These are phyloP conservation scores for Suhomyces canberraensis DNA, from an alignment of 805 yeast genomes.

Conservation along the genomic window DNA sequence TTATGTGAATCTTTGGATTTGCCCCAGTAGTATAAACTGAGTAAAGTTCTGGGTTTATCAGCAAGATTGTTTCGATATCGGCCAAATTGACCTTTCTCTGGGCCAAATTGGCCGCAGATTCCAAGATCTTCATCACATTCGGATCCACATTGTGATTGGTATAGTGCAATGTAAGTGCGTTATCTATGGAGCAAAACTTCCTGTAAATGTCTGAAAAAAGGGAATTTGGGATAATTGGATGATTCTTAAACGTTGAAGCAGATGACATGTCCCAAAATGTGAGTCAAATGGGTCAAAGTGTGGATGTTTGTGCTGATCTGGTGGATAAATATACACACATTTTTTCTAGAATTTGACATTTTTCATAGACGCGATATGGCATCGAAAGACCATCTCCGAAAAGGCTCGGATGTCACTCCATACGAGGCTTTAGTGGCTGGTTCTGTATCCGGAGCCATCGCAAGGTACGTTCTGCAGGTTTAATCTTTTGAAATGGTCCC, in stretches of 20 bases:
- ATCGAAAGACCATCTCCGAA: slow-evolving; percentile 41
- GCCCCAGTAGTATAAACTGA: slow-evolving; percentile 5
- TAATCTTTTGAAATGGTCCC: too few species aligned
- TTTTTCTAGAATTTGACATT: too few species aligned
- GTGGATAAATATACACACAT: too few species aligned
- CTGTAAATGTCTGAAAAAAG: slow-evolving; percentile 9
- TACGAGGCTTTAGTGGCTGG: slow-evolving; percentile 64
- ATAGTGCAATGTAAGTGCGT: slow-evolving; percentile 30
- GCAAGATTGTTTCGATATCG: slow-evolving; percentile 17
- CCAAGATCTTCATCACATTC: slow-evolving; percentile 18
- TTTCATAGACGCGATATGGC: background rate
- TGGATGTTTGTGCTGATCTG: too few species aligned
- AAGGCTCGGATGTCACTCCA: slow-evolving; percentile 52
- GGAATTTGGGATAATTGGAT: slow-evolving; percentile 9
- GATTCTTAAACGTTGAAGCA: slow-evolving; percentile 1
- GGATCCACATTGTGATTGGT: slow-evolving; percentile 30
- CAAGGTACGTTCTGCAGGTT: slow-evolving; percentile 43
- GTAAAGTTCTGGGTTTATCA: slow-evolving; percentile 16
- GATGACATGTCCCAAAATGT: too few species aligned
- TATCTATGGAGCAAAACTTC: slow-evolving; percentile 28
- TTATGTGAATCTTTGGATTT: slow-evolving; percentile 6
- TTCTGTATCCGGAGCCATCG: slow-evolving; percentile 60
- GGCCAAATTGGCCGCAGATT: slow-evolving; percentile 16
- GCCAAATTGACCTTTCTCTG: slow-evolving; percentile 16
- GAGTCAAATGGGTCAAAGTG: too few species aligned